A percentile compares a stretch with the other conserved stretches of the same genome.
phyloP scores from a whole-genome alignment of 2,329 filamentous ascomycete genomes.

The Colletotrichum euphorbiae region DNA sequence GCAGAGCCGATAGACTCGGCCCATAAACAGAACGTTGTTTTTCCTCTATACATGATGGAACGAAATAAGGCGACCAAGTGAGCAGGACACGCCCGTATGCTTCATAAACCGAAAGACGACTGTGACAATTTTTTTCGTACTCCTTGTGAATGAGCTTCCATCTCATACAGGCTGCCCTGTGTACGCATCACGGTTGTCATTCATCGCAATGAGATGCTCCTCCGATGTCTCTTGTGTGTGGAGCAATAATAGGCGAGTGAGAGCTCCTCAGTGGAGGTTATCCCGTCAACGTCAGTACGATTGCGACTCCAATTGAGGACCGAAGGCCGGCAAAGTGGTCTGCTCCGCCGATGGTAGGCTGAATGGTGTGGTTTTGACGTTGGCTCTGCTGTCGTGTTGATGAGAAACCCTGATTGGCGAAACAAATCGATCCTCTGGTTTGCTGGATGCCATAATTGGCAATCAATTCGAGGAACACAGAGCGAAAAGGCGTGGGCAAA shows the following conservation, averaged over 20 bases:
- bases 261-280: slow-evolving; percentile 7
- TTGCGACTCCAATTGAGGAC: neutral
- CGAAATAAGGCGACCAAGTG: neutral
- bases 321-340: neutral
- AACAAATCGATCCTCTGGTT: neutral
- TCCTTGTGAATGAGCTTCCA: neutral
- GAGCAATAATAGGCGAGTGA: slow-evolving; percentile 9
- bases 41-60: slow-evolving; percentile 3
- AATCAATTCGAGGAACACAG: neutral
- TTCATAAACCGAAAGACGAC: neutral
- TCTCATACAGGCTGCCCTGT: neutral
- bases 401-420: slow-evolving; percentile 13
- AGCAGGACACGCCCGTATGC: slow-evolving; percentile 20
- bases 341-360: slow-evolving; percentile 1
- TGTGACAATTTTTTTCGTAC: neutral
- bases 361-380: neutral
- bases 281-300: neutral
- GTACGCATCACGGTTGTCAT: neutral
- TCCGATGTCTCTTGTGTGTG: slow-evolving; percentile 16
- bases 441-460: neutral
- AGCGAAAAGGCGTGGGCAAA: neutral
- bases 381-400: neutral
- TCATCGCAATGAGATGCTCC: neutral
- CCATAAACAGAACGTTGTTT: slow-evolving; percentile 5
- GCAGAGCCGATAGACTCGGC: neutral